Percentiles rank a stretch among this genome's conserved stretches.
Evolutionary conservation across 1,284 basidiomycete genomes (phyloP).

Genomic region (Boletus sp.): DNA sequence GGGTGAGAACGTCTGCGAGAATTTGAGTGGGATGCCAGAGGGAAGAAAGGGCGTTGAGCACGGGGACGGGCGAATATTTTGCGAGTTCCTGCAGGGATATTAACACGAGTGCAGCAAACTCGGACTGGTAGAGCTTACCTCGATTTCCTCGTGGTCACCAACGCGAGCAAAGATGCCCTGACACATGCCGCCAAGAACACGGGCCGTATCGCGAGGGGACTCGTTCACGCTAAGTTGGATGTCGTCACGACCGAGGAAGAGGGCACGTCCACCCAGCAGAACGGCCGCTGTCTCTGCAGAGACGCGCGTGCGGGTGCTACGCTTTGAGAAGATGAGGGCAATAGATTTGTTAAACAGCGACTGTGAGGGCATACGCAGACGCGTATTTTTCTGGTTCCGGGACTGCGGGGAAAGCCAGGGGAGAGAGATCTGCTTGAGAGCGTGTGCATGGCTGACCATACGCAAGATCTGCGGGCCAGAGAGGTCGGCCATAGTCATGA

Average conservation of each 20-base stretch:
- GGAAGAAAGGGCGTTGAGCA: slow-evolving; percentile 93
- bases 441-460: slow-evolving; percentile 56
- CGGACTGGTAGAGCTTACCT: slow-evolving; percentile 48
- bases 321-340: slow-evolving; percentile 89
- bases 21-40: slow-evolving; percentile 97
- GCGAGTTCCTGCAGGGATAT: slow-evolving; percentile 68
- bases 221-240: slow-evolving; percentile 98
- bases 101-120: neutral
- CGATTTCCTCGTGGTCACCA: slow-evolving; percentile 87
- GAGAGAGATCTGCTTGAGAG: slow-evolving; percentile 56
- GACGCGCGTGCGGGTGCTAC: slow-evolving; percentile 89
- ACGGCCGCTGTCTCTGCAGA: slow-evolving; percentile 79
- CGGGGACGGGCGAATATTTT: slow-evolving; percentile 84
- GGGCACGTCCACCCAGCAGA: slow-evolving; percentile 81
- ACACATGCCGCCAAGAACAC: slow-evolving; percentile 91
- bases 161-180: slow-evolving; percentile 98
- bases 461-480: slow-evolving; percentile 65
- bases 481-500: slow-evolving; percentile 85
- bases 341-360: slow-evolving; percentile 78
- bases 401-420: slow-evolving; percentile 57
- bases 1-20: slow-evolving; percentile 88
- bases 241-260: slow-evolving; percentile 90
- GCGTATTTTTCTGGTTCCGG: slow-evolving; percentile 31
- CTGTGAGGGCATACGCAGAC: slow-evolving; percentile 59
- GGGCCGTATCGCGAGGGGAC: slow-evolving; percentile 77